These are phyloP conservation scores for Daldinia grandis DNA, from an alignment of 495 filamentous ascomycete genomes.

Conservation along the genomic window DNA sequence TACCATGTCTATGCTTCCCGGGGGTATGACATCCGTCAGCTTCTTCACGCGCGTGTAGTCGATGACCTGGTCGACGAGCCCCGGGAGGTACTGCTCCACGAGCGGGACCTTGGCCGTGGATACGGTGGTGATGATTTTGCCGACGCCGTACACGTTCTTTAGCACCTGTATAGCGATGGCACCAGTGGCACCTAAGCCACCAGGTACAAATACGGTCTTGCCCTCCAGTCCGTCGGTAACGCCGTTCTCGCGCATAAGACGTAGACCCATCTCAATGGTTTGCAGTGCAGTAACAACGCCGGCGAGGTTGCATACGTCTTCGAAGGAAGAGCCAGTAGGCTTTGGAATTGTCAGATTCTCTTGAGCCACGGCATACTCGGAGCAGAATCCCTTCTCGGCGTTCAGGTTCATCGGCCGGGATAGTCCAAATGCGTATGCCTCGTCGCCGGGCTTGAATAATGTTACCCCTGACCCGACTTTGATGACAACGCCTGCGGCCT, in stretches of 20 bases:
- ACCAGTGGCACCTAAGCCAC: conserved; percentile 61
- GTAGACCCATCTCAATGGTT: conserved; percentile 51
- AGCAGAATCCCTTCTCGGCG: conserved; percentile 40
- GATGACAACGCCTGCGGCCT: conserved; percentile 55
- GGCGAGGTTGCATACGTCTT: conserved; percentile 49
- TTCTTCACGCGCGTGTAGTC: conserved; percentile 54
- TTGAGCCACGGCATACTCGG: conserved; percentile 52
- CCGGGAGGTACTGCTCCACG: conserved; percentile 52
- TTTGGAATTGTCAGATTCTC: conserved; percentile 47
- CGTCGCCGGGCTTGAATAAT: conserved; percentile 58
- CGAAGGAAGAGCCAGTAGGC: conserved; percentile 48
- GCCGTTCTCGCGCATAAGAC: conserved; percentile 47
- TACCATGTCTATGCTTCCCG: conserved; percentile 61
- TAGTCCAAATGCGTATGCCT: conserved; percentile 53
- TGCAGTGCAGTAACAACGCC: conserved; percentile 55
- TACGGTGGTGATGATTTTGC: conserved; percentile 61
- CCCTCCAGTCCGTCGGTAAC: conserved; percentile 51
- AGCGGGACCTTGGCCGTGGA: conserved; percentile 61
- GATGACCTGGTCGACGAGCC: conserved; percentile 51
- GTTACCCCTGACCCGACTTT: conserved; percentile 54
- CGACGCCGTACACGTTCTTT: conserved; percentile 61
- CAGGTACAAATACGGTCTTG: conserved; percentile 65
- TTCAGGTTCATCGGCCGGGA: conserved; percentile 43
- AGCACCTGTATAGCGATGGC: conserved; percentile 60
- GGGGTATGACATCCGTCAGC: conserved; percentile 51